A percentile compares a stretch with the other conserved stretches of the same genome.
These are phyloP conservation scores for Paramecium bursaria DNA, from an alignment of 73 alveolate species.

Conservation along the genomic window DNA sequence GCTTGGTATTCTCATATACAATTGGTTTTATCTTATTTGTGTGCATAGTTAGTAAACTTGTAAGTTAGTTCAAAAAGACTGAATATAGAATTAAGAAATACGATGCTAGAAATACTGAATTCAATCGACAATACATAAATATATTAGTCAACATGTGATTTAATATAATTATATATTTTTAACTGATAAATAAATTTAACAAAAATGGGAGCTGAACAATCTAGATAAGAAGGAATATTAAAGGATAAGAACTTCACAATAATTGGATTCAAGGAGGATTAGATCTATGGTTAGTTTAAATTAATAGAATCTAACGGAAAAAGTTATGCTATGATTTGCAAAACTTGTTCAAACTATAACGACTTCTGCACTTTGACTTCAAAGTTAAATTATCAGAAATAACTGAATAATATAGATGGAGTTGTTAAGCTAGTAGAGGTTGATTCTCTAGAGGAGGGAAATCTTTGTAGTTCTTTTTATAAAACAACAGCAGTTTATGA, in stretches of 20 bases:
- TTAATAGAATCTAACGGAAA: slow-evolving; percentile 12
- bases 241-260: slow-evolving; percentile 44
- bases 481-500: slow-evolving; percentile 41
- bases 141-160: background rate
- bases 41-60: background rate
- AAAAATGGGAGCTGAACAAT: background rate
- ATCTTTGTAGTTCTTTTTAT: slow-evolving; percentile 46
- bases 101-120: background rate
- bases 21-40: no score
- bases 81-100: background rate
- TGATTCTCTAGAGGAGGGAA: slow-evolving; percentile 32
- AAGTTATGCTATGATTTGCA: slow-evolving; percentile 23
- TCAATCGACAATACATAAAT: background rate
- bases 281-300: slow-evolving; percentile 44
- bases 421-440: slow-evolving; percentile 42
- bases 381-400: background rate
- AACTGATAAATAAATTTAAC: background rate
- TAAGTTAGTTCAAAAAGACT: background rate
- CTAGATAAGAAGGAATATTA: background rate
- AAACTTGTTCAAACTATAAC: slow-evolving; percentile 37
- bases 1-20: no score
- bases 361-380: background rate
- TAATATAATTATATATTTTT: no score
- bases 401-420: background rate
- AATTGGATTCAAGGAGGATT: slow-evolving; percentile 30